phyloP scores from a whole-genome alignment of 768 basidiomycete species.

The Lentinula sp. region DNA sequence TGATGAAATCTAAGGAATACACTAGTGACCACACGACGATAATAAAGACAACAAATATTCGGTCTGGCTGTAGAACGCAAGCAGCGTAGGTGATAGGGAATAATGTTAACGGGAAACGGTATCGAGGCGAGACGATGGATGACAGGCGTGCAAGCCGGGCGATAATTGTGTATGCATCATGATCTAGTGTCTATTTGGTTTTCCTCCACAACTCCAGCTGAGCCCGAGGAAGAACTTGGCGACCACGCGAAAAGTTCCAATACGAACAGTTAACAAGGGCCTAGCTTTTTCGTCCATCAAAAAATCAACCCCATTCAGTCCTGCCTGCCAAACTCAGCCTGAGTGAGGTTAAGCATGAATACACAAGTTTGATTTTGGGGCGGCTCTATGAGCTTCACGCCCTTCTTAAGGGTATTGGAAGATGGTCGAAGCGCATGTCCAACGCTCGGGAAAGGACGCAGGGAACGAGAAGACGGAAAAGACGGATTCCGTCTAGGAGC shows the following conservation, averaged over 20 bases:
- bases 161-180: not conserved
- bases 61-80: not conserved
- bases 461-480: slow-evolving; percentile 68
- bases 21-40: not conserved
- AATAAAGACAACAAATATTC: not conserved
- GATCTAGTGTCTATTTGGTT: not conserved
- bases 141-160: not conserved
- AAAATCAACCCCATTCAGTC: slow-evolving; percentile 25
- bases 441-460: slow-evolving; percentile 73
- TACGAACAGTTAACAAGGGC: not conserved
- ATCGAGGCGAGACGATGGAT: not conserved
- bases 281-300: not conserved
- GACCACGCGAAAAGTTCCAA: too few relatives aligned
- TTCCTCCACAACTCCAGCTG: not conserved
- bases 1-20: not conserved
- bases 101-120: not conserved
- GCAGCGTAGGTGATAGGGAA: not conserved
- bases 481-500: slow-evolving; percentile 38
- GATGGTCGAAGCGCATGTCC: slow-evolving; percentile 32
- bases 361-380: slow-evolving; percentile 64
- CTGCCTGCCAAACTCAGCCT: slow-evolving; percentile 75
- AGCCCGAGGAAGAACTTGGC: not conserved
- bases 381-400: slow-evolving; percentile 74
- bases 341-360: slow-evolving; percentile 76
- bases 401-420: slow-evolving; percentile 27